Evolutionary conservation across 2,329 filamentous ascomycete genomes (phyloP), one percentile per base, ranked within the genome.

Genomic region (Macrophomina phaseolina): DNA sequence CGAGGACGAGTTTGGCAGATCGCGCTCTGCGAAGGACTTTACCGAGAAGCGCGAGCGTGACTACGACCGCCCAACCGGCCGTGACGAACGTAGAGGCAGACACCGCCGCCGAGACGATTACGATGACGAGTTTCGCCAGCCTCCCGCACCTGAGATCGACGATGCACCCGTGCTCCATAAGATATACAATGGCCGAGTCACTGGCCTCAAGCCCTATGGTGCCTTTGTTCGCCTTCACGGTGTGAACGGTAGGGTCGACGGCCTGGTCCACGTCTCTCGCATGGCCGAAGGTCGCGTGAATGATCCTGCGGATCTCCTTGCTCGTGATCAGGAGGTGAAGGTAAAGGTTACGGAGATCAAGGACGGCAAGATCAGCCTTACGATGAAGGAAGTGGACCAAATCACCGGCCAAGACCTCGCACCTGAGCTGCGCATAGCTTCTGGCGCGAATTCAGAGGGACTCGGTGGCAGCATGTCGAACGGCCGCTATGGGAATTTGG

Each of bases 351-450:
- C 91, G 73, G 97, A 91, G 75, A 89, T 97, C 64, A 91, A 98
- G 74, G 90, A 91, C 4, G 88, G 84, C 64, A 87, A 92, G 34
- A 90, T 98, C 73, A 94, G 93, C 0, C 81, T 99, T 5, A 97
- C 94, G 0, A 97, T 99, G 94, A 97, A 97, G 75, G 94, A 97
- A 69, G 94, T 97, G 16, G 94, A 99, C 72, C 95, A 99, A 77
- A 86, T 87, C 36, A 94, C 91, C 3, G 95, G 95, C 5, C 86
- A 88, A 74, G 95, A 99, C 74, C 81, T 97, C 46, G 88, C 90
- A 36, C 93, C 94, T 0, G 89, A 94, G 69, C 86, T 87, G 67
- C 86, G 91, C 55, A 87, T 98, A 73, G 89, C 91, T 36, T 95
- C 94, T 1, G 95, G 95, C 7, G 95, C 95, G 11, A 99, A 99